Evolutionary conservation across 2,329 filamentous ascomycete species (phyloP).

Genomic region (Phaeoacremonium minimum): DNA sequence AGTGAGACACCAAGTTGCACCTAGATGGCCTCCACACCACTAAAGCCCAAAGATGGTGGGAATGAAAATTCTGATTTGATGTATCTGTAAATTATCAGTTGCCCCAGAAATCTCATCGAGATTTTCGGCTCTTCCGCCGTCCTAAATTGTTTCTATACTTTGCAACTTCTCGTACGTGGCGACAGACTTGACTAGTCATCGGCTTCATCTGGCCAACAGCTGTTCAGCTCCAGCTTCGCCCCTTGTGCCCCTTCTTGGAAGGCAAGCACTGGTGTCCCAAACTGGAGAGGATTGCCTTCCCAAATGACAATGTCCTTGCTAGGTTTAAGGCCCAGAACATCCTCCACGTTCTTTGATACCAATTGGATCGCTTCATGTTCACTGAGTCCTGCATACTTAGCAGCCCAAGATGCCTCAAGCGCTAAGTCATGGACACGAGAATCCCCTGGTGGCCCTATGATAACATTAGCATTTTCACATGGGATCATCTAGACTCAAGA

Average conservation of each 20-base stretch:
- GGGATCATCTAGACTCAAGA: too few species aligned
- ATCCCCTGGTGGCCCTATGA: constrained; percentile 20
- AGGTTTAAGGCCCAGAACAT: constrained; percentile 29
- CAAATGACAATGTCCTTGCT: constrained; percentile 34
- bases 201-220: constrained; percentile 25
- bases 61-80: too few species aligned
- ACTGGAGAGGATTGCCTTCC: constrained; percentile 35
- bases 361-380: constrained; percentile 27
- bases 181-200: constrained; percentile 7
- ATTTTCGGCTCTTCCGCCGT: too few species aligned
- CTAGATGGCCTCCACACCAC: too few species aligned
- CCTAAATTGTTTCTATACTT: too few species aligned
- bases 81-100: too few species aligned
- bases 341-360: constrained; percentile 33
- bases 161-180: too few species aligned
- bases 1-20: too few species aligned
- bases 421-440: constrained; percentile 31
- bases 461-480: too few species aligned
- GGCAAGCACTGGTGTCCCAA: constrained; percentile 31
- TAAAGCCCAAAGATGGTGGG: too few species aligned
- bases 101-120: too few species aligned
- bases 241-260: constrained; percentile 22
- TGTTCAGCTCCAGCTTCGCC: constrained; percentile 20
- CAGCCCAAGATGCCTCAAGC: constrained; percentile 32
- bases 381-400: constrained; percentile 30